Base-by-base conservation (phyloP, 495 filamentous ascomycete species). In the Trichoderma erinaceum region DNA sequence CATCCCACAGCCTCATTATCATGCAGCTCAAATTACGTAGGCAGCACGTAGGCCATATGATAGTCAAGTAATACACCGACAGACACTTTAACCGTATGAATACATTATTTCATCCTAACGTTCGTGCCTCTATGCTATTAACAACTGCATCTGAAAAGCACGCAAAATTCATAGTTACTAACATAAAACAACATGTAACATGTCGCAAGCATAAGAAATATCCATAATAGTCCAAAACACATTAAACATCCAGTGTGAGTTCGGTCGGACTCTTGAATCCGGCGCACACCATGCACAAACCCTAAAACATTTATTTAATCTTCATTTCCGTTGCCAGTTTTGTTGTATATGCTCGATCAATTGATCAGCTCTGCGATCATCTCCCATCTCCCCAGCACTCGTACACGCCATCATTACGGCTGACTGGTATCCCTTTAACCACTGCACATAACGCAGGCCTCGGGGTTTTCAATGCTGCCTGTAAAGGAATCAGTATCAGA, bases 381-480 rank as follows among this genome's bases (percentile, higher is more conserved):
- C 2, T 29, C 56, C 29, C 56, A 7, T 32, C 56, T 61, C 56
- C 2, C 27, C 25, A 43, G 21, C 63, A 15, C 18, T 43, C 35
- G 6, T 43, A 38, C 29, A 38, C 16, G 16, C 7, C 63, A 38
- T 13, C 5, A 27, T 41, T 1, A 64, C 35, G 18, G 12, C 21
- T 65, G 18, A 15, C 18, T 11, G 6, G 41, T 5, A 18, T n/a
- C 21, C n/a, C 41, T 66, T 61, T 75, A 92, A 74, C 91, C 91
- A 80, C 90, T 92, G 86, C 92, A 97, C 92, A 96, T 96, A 0
- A 93, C 71, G 77, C 92, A 97, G 25, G 85, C 83, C 76, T 97
- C 92, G 73, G 88, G 89, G 83, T 97, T 94, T 79, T 97, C 90
- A 74, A 97, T 96, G 80, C 91, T 93, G 77, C 83, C 83, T 85